Percentiles rank a stretch among this genome's conserved stretches.
These are phyloP conservation scores for Pontederia crassipes DNA, from an alignment of 176 grass and related monocot genomes.

Conservation along the genomic window DNA sequence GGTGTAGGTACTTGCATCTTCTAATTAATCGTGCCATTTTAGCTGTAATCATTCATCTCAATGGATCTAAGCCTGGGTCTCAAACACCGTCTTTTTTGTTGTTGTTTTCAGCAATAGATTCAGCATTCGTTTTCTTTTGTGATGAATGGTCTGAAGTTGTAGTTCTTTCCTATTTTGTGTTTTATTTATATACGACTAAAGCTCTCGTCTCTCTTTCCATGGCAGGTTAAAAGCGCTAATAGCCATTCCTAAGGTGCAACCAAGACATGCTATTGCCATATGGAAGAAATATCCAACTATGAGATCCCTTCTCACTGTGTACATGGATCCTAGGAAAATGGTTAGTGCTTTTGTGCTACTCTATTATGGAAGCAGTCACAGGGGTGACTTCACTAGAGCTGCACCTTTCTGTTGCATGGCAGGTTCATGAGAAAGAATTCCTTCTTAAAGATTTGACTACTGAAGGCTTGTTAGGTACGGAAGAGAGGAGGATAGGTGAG, in stretches of 20 bases:
- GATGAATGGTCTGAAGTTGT: too few relatives aligned
- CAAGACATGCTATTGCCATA: constrained; percentile 51
- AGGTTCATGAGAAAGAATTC: constrained; percentile 66
- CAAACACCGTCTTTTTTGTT: too few relatives aligned
- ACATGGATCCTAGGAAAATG: constrained; percentile 69
- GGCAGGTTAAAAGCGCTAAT: constrained; percentile 79
- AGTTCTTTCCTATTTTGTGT: not conserved
- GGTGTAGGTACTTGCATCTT: too few relatives aligned
- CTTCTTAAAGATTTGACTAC: constrained; percentile 57
- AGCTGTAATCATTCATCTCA: too few relatives aligned
- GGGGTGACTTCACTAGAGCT: not conserved
- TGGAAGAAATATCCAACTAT: constrained; percentile 74
- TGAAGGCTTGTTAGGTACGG: constrained; percentile 35
- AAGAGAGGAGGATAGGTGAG: constrained; percentile 46
- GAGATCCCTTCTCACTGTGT: constrained; percentile 70
- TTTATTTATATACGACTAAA: not conserved
- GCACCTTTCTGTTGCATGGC: constrained; percentile 12
- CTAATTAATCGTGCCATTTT: too few relatives aligned
- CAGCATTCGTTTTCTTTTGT: too few relatives aligned
- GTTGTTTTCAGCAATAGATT: too few relatives aligned
- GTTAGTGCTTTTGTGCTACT: constrained; percentile 30
- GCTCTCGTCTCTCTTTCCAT: not conserved
- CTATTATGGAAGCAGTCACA: not conserved
- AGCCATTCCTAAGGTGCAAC: constrained; percentile 60
- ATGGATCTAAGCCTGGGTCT: too few relatives aligned